Percentiles rank a stretch among this genome's conserved stretches.
Conservation (phyloP, 1,284 basidiomycete genomes). For the Ustilago crameri region DNA sequence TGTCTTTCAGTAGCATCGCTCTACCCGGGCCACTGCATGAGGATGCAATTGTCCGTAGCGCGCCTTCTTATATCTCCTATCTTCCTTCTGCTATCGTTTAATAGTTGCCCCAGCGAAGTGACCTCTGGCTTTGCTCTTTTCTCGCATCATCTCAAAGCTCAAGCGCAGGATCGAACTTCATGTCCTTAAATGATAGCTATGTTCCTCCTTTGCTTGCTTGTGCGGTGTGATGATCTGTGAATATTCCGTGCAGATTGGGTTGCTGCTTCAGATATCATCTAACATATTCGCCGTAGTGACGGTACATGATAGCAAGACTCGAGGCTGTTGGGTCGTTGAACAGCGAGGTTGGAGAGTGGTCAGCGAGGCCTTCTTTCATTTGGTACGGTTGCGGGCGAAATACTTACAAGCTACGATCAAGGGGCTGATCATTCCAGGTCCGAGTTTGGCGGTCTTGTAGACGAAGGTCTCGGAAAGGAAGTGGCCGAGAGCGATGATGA, state of each 20-base stretch:
- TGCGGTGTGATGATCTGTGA: no score
- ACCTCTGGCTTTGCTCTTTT: no score
- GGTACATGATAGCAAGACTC: constrained; percentile 38
- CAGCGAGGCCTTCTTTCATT: not conserved
- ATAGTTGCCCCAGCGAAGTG: no score
- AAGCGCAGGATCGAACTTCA: no score
- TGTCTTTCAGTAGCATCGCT: not conserved
- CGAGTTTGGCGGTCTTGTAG: constrained; percentile 79
- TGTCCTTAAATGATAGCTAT: no score
- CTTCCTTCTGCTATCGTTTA: not conserved
- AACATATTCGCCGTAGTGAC: constrained; percentile 22
- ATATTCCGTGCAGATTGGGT: no score
- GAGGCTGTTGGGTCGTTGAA: constrained; percentile 16
- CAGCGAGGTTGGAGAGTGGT: not conserved
- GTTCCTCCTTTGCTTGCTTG: no score
- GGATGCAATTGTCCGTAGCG: not conserved
- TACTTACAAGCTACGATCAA: constrained; percentile 86
- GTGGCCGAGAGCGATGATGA: constrained; percentile 88
- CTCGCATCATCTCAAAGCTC: no score
- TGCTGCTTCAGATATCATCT: not conserved
- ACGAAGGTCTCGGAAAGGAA: constrained; percentile 86
- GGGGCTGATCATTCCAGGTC: constrained; percentile 77
- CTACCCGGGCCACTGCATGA: not conserved
- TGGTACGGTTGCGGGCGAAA: not conserved
- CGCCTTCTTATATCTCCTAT: not conserved